Percentiles rank a stretch among this genome's conserved stretches.
Evolutionary conservation across 257 asterid species (phyloP).

Genomic region (Gynochthodes officinalis): DNA sequence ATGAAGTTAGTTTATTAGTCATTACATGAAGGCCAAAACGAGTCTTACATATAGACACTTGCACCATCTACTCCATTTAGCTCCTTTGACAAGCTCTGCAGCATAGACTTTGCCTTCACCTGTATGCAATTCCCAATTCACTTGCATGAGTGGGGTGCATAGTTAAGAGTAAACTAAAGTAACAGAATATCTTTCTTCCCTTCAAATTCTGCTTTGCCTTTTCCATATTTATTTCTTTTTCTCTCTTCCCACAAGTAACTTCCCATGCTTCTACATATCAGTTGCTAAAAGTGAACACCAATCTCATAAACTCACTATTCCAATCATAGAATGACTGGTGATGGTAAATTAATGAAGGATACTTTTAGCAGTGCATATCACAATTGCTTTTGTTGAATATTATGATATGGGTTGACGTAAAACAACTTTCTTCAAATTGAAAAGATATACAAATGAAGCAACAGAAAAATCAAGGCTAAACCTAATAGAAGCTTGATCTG

Average conservation of each 20-base stretch:
- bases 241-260: neutral
- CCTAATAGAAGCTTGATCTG: neutral
- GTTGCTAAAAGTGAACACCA: neutral
- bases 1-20: neutral
- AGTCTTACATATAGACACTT: conserved; percentile 66
- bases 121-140: conserved; percentile 32
- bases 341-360: conserved; percentile 1
- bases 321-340: neutral
- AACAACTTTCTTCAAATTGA: neutral
- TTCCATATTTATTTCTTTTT: neutral
- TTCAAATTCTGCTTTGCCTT: neutral
- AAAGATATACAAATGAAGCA: neutral
- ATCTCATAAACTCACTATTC: neutral
- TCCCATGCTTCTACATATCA: neutral
- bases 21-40: conserved; percentile 3
- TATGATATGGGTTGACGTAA: neutral
- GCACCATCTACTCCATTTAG: conserved; percentile 80
- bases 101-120: conserved; percentile 72
- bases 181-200: neutral
- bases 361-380: neutral
- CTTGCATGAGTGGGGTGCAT: neutral
- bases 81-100: conserved; percentile 57
- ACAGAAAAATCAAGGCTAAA: neutral
- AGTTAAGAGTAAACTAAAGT: neutral
- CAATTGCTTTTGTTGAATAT: neutral